Evolutionary conservation across 2,329 filamentous ascomycete genomes (phyloP), one percentile per base, ranked within the genome.

Genomic region (Xylariaceae sp.): DNA sequence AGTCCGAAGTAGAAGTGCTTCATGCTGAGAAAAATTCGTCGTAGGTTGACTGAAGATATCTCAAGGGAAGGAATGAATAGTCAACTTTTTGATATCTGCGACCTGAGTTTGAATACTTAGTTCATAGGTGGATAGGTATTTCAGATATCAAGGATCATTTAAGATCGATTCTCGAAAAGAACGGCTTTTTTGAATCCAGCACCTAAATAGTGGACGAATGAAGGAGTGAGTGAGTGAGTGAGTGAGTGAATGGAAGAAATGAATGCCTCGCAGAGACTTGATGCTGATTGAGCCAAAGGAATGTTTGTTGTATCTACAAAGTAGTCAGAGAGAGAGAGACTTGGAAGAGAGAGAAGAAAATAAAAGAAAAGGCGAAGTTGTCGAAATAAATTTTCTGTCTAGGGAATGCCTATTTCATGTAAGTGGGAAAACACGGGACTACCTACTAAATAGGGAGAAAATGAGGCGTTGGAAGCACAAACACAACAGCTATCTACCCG

Each of bases 1-100:
- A 70, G 57, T 32, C 67, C 49, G 40, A 67, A 55, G 49, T 69
- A 44, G 49, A 71, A 65, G 55, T 70, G 74, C 73, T 77, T 81
- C 62, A 70, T 77, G 70, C 40, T 52, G 26, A 20, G 54, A 56
- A 10, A 32, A 12, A 43, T 21, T 20, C 19, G 3, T 40, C n/a
- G 23, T 26, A 51, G 5, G 40, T 16, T 0, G 23, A 20, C 2
- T 20, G 21, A 7, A 4, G 7, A 12, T n/a, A 23, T 52, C n/a
- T 40, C 23, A 47, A 50, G 9, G 40, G 29, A 55, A 26, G 40
- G 29, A 55, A 52, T 46, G 42, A 10, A 16, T 16, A 21, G 41
- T 10, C 20, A 29, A 23, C 18, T 40, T n/a, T n/a, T n/a, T 23
- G 26, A 29, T 37, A 19, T 12, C 19, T 1, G 23, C 6, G 14